These are phyloP conservation scores for Lentinula novae-zelandiae DNA, from an alignment of 1,284 basidiomycete genomes.

Conservation along the genomic window DNA sequence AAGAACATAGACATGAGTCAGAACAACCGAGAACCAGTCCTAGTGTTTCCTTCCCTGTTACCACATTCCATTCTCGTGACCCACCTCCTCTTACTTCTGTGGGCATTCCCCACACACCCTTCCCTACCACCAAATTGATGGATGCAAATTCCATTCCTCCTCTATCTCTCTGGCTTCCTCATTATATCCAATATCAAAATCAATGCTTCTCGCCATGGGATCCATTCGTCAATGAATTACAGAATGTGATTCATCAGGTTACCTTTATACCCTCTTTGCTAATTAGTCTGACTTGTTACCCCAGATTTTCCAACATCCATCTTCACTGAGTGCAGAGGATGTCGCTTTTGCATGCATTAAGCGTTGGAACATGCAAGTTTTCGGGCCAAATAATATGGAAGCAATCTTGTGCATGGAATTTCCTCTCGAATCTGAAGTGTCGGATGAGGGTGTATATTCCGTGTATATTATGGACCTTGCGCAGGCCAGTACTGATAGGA, in stretches of 20 bases:
- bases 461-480: constrained; percentile 5
- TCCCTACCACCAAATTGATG: constrained; percentile 5
- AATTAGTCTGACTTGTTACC: not conserved
- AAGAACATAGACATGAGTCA: not conserved
- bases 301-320: not conserved
- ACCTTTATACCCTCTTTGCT: not conserved
- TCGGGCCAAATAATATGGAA: not conserved
- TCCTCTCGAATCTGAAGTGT: not conserved
- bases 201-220: not conserved
- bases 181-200: not conserved
- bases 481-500: not conserved
- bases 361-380: constrained; percentile 1
- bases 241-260: not conserved
- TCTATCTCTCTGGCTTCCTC: not conserved
- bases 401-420: constrained; percentile 5
- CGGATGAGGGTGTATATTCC: not conserved
- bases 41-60: too few species aligned
- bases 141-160: not conserved
- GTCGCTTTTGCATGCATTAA: not conserved
- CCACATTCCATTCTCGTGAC: not conserved
- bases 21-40: not conserved
- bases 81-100: not conserved
- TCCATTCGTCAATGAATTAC: not conserved
- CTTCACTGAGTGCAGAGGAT: not conserved
- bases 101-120: not conserved